These are phyloP conservation scores for Boletus rex-veris DNA, from an alignment of 768 basidiomycete species.

Conservation along the genomic window DNA sequence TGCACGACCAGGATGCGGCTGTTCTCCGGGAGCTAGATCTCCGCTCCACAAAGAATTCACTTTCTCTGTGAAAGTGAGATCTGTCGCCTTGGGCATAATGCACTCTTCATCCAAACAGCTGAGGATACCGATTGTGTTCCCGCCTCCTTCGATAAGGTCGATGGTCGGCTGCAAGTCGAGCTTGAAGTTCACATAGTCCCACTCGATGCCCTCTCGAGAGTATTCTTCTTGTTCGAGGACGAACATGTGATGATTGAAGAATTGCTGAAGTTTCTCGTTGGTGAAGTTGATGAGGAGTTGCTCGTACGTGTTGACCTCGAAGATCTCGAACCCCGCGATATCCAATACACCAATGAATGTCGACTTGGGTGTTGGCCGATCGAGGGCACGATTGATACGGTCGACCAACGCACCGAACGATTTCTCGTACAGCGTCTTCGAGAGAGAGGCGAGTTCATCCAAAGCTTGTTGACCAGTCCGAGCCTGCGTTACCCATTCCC, in stretches of 20 bases:
- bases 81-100: constrained; percentile 99
- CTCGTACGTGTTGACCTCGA: constrained; percentile 91
- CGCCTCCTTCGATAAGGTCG: constrained; percentile 88
- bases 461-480: constrained; percentile 87
- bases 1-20: constrained; percentile 65
- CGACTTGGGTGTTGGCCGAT: constrained; percentile 86
- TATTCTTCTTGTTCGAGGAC: constrained; percentile 99
- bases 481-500: constrained; percentile 96
- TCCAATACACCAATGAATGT: constrained; percentile 98
- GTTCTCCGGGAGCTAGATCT: constrained; percentile 40
- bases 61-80: constrained; percentile 92
- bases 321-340: constrained; percentile 99
- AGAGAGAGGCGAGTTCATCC: constrained; percentile 86
- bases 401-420: constrained; percentile 93
- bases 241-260: constrained; percentile 99
- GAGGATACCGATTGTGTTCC: constrained; percentile 75
- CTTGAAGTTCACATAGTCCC: constrained; percentile 98
- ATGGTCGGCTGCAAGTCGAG: constrained; percentile 97
- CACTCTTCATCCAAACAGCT: constrained; percentile 96
- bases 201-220: constrained; percentile 91
- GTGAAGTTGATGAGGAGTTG: constrained; percentile 98
- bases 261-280: constrained; percentile 97
- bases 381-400: constrained; percentile 89
- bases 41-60: constrained; percentile 71
- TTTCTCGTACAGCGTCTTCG: constrained; percentile 97